Base-by-base conservation (phyloP, 805 yeast genomes). In the Candida hungchunana region DNA sequence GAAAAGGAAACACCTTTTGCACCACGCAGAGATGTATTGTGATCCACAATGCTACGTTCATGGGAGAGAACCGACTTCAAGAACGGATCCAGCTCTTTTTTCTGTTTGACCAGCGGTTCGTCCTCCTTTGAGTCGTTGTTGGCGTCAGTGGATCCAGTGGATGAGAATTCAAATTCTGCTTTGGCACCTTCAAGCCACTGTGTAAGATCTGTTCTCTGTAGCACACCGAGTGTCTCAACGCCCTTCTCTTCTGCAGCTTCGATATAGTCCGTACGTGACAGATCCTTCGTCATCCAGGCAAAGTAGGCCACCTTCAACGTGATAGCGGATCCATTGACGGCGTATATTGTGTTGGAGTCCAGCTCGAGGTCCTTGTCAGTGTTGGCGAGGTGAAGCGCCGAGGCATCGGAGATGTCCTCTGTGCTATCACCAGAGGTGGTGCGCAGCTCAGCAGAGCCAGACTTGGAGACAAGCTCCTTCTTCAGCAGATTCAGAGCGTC, bases 121-220 rank as follows among this genome's bases (percentile, higher is more conserved):
- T 30, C 51, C 6, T 39, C 39, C 29, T 34, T 31, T 14, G 17
- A 14, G 9, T 23, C 31, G 23, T 57, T 59, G 7, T 22, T 35
- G 7, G 32, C 41, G 10, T 21, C 37, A 18, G 28, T 22, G 10
- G 27, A 15, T 15, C 25, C 30, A 9, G 26, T 23, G 4, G 29
- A 13, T 22, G 80, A 60, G 53, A 71, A 79, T 36, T 76, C 73
- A 44, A 85, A 77, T 17, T 71, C 66, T 25, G 70, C 76, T 4
- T 78, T 66, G 15, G 75, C 68, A 4, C 96, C 96, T 41, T 71
- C 73, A 34, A 90, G 69, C 88, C 93, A 89, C 20, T 85, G 73
- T 36, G 82, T 69, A 42, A 90, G 69, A 55, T 90, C 96, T 7
- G 87, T 79, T 60, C 94, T 79, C 50, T 87, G 95, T 55, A 85